phyloP scores from a whole-genome alignment of 2,329 filamentous ascomycete genomes.

The Aspergillus tanneri region DNA sequence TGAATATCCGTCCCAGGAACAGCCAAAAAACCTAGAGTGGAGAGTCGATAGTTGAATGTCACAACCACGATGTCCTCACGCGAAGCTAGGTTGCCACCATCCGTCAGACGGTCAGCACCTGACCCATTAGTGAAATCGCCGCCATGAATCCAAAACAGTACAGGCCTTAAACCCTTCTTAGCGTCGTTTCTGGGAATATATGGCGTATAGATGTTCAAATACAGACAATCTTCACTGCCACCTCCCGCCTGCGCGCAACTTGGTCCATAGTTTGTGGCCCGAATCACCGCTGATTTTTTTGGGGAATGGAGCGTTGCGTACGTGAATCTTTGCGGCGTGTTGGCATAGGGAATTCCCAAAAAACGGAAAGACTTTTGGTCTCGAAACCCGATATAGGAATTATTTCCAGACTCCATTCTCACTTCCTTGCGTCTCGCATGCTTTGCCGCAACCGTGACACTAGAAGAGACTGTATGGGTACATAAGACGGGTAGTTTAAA shows the following conservation, averaged over 20 bases:
- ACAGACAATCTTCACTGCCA: slow-evolving; percentile 49
- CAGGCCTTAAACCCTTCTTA: slow-evolving; percentile 44
- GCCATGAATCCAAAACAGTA: slow-evolving; percentile 58
- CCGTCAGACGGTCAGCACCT: slow-evolving; percentile 35
- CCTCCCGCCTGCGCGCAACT: slow-evolving; percentile 45
- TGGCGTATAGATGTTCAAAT: slow-evolving; percentile 51
- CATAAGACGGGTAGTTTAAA: slow-evolving; percentile 50
- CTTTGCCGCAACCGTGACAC: neutral
- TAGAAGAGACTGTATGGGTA: slow-evolving; percentile 47
- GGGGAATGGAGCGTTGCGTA: slow-evolving; percentile 49
- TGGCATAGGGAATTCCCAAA: slow-evolving; percentile 48
- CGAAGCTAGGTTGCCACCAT: slow-evolving; percentile 58
- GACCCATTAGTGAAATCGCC: slow-evolving; percentile 56
- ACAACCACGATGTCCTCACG: slow-evolving; percentile 61
- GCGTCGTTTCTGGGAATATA: slow-evolving; percentile 44
- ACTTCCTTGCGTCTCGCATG: slow-evolving; percentile 21
- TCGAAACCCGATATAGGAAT: slow-evolving; percentile 51
- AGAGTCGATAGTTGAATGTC: slow-evolving; percentile 59
- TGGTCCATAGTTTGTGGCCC: slow-evolving; percentile 51
- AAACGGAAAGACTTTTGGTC: slow-evolving; percentile 55
- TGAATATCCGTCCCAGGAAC: slow-evolving; percentile 54
- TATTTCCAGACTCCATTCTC: slow-evolving; percentile 42
- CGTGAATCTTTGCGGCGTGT: slow-evolving; percentile 41
- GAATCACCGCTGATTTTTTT: slow-evolving; percentile 47
- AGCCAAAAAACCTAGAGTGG: slow-evolving; percentile 58